Percentiles rank a stretch among this genome's conserved stretches.
phyloP scores from a whole-genome alignment of 805 yeast species.

The Yamadazyma sp. region DNA sequence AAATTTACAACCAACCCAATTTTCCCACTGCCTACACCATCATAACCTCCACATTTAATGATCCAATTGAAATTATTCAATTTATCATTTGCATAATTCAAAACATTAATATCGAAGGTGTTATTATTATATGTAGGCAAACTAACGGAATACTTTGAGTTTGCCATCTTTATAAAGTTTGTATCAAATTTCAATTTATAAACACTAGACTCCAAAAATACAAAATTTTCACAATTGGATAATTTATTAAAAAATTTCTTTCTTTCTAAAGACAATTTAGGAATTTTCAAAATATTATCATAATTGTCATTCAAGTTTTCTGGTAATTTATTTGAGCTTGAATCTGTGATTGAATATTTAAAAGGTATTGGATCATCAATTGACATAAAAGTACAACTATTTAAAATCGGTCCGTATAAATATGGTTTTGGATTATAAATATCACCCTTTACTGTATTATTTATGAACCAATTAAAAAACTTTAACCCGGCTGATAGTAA shows the following conservation, averaged over 20 bases:
- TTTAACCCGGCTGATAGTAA: slow-evolving; percentile 47
- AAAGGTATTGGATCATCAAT: slow-evolving; percentile 17
- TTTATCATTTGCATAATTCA: slow-evolving; percentile 40
- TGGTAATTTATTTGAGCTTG: slow-evolving; percentile 11
- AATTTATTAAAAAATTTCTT: slow-evolving; percentile 42
- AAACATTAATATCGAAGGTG: slow-evolving; percentile 44
- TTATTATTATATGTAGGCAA: slow-evolving; percentile 47
- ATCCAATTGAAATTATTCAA: slow-evolving; percentile 47
- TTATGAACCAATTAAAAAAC: slow-evolving; percentile 55
- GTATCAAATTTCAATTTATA: slow-evolving; percentile 56
- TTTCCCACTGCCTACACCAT: slow-evolving; percentile 29
- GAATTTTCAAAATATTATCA: slow-evolving; percentile 26
- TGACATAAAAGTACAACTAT: slow-evolving; percentile 51
- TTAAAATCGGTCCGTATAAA: slow-evolving; percentile 58
- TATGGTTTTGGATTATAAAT: slow-evolving; percentile 58
- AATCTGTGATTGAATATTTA: slow-evolving; percentile 7
- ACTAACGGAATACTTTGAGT: slow-evolving; percentile 47
- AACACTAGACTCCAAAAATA: slow-evolving; percentile 31
- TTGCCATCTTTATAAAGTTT: slow-evolving; percentile 47
- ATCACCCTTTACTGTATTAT: slow-evolving; percentile 65
- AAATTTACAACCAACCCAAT: slow-evolving; percentile 38
- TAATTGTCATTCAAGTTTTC: slow-evolving; percentile 25
- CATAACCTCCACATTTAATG: slow-evolving; percentile 35
- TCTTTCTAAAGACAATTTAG: slow-evolving; percentile 27
- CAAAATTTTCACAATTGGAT: slow-evolving; percentile 36